Base-by-base conservation (phyloP, 805 yeast genomes). In the Teunomyces atbi region DNA sequence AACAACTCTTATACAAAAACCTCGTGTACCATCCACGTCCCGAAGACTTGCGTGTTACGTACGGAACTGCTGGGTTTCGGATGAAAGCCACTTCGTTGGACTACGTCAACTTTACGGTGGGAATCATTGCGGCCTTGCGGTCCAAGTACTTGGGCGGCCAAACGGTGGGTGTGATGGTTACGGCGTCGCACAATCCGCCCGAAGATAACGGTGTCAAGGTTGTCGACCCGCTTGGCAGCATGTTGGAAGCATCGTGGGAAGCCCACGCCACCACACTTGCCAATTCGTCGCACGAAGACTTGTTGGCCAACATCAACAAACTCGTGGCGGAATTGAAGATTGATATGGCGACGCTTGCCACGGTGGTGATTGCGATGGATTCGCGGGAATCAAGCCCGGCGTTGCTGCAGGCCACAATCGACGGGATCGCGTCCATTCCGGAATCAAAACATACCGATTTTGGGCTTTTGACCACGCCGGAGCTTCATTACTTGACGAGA, bases 21-120 rank as follows among this genome's bases (percentile, higher is more conserved):
- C 23, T 47, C 12, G 18, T 46, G 16, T 61, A 55, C 32, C 75
- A 77, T 51, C 75, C 75, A 23, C 80, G 78, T 46, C 81, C 84
- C 2, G 60, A 55, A 16, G 52, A 51, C 33, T 45, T 60, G 34
- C 48, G 44, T 10, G 84, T 81, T 59, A 67, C 79, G 13, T 94
- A 94, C 59, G 99, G 99, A n/a, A 94, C 99, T 1, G 99, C 99
- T 1, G 99, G 99, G 6, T 94, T 94, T 69, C 79, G 99, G 48
- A 83, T 84, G 69, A 71, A 79, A 41, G 91, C 96, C 1, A 61
- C 67, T 16, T 65, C 75, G 13, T 69, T 92, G 53, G 96, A 89
- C 60, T 83, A 89, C 13, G 92, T 91, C 27, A 86, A 89, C 65
- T 52, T 44, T 48, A 57, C 92, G 5, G 89, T 86, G 13, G 96